These are phyloP conservation scores for Pseudisothecium myosuroides DNA, from an alignment of 225 moss, liverwort and hornwort species.

Conservation along the genomic window DNA sequence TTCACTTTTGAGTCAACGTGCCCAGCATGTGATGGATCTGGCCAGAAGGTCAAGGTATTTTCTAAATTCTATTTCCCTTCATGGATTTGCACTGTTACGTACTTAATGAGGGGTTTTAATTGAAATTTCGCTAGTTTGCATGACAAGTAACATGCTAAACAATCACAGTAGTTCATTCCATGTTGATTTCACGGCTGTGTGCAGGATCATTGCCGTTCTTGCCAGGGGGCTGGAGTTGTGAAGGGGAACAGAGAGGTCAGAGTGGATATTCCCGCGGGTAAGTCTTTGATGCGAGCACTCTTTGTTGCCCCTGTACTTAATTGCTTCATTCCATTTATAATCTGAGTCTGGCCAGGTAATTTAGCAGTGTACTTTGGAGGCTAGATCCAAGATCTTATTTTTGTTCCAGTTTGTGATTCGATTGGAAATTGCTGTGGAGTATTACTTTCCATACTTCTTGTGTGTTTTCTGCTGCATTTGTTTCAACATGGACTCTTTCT, in stretches of 20 bases:
- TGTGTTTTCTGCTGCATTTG: not conserved
- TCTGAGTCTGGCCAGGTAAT: not conserved
- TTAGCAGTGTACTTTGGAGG: not conserved
- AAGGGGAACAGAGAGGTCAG: constrained; percentile 47
- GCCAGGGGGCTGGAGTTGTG: constrained; percentile 56
- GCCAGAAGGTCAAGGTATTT: constrained; percentile 62
- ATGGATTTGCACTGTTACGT: not conserved
- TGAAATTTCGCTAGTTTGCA: not conserved
- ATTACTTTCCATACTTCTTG: not conserved
- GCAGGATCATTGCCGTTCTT: constrained; percentile 76
- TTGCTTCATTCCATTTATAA: not conserved
- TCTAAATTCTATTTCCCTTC: not conserved
- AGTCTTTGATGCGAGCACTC: not conserved
- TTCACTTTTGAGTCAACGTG: constrained; percentile 65
- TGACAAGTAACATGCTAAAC: not conserved
- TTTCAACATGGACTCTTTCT: not conserved
- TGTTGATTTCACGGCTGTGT: constrained; percentile 2
- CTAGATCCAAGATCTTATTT: not conserved
- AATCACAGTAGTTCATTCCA: not conserved
- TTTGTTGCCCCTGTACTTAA: not conserved
- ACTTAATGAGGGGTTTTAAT: not conserved
- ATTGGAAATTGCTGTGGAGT: not conserved
- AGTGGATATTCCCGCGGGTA: constrained; percentile 79
- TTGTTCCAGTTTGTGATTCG: not conserved
- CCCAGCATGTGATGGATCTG: constrained; percentile 52